These are phyloP conservation scores for Epichloe gansuensis DNA, from an alignment of 2,329 filamentous ascomycete species.

Conservation along the genomic window DNA sequence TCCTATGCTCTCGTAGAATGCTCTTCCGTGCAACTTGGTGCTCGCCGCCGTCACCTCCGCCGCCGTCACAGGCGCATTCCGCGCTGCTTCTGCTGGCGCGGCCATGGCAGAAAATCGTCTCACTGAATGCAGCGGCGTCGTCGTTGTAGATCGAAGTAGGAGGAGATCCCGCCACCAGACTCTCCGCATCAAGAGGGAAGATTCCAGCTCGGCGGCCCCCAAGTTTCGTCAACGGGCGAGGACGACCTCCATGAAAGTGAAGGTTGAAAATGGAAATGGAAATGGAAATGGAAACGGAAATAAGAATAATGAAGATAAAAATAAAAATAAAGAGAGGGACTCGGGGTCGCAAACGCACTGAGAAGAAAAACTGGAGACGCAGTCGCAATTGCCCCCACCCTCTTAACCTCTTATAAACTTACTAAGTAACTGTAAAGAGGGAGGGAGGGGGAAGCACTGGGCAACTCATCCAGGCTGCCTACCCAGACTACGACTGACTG, in stretches of 20 bases:
- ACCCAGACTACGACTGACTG: too few relatives aligned
- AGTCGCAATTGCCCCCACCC: neutral
- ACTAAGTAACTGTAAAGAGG: too few relatives aligned
- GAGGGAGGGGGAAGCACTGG: too few relatives aligned
- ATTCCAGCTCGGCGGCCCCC: neutral
- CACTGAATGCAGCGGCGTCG: neutral
- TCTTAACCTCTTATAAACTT: too few relatives aligned
- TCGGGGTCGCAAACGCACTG: too few relatives aligned
- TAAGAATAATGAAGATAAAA: neutral
- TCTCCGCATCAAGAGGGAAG: slow-evolving; percentile 1
- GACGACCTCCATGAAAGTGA: neutral
- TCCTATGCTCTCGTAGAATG: slow-evolving; percentile 90
- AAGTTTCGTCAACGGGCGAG: neutral
- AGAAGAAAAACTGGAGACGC: neutral
- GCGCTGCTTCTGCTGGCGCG: slow-evolving; percentile 9
- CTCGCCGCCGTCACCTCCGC: slow-evolving; percentile 23
- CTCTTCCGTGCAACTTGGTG: slow-evolving; percentile 64
- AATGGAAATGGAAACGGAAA: neutral
- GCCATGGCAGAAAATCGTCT: slow-evolving; percentile 22
- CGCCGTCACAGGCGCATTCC: slow-evolving; percentile 7
- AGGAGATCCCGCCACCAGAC: neutral
- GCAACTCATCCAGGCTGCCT: too few relatives aligned
- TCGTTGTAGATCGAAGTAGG: neutral
- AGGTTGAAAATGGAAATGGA: neutral
- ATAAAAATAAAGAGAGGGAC: neutral